Conservation (phyloP, 192 early-diverging fungal genomes). For the Pilaira anomala region DNA sequence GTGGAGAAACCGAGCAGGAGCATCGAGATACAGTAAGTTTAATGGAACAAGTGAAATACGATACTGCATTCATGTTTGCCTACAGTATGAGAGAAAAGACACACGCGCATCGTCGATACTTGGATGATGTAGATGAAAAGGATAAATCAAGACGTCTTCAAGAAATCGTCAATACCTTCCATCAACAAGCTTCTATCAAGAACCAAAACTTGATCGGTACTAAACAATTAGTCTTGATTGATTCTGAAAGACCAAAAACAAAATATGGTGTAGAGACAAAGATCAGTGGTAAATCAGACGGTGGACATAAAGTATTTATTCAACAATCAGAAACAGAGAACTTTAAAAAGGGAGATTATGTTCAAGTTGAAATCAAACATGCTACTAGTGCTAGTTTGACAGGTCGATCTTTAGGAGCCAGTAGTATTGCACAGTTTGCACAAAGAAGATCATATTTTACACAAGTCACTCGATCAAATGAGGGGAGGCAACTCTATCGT, state of each 20-base stretch:
- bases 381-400: constrained; percentile 32
- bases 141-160: constrained; percentile 58
- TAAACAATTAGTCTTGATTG: constrained; percentile 54
- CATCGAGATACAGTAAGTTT: constrained; percentile 64
- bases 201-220: constrained; percentile 51
- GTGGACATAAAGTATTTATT: constrained; percentile 66
- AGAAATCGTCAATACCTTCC: constrained; percentile 67
- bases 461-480: no score
- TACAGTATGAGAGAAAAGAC: constrained; percentile 75
- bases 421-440: constrained; percentile 17
- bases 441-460: constrained; percentile 2
- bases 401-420: neutral
- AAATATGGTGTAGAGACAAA: constrained; percentile 36
- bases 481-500: neutral
- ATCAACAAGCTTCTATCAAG: constrained; percentile 48
- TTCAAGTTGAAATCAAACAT: constrained; percentile 15
- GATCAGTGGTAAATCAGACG: constrained; percentile 60
- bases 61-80: constrained; percentile 78
- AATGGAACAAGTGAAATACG: constrained; percentile 66
- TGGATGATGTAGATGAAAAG: constrained; percentile 65
- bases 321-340: constrained; percentile 22
- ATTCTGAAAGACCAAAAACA: constrained; percentile 42
- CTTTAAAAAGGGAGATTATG: constrained; percentile 30
- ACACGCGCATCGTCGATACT: constrained; percentile 63
- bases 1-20: constrained; percentile 73